Evolutionary conservation across 805 yeast genomes (phyloP).

Genomic region (Sungouiella blattae): DNA sequence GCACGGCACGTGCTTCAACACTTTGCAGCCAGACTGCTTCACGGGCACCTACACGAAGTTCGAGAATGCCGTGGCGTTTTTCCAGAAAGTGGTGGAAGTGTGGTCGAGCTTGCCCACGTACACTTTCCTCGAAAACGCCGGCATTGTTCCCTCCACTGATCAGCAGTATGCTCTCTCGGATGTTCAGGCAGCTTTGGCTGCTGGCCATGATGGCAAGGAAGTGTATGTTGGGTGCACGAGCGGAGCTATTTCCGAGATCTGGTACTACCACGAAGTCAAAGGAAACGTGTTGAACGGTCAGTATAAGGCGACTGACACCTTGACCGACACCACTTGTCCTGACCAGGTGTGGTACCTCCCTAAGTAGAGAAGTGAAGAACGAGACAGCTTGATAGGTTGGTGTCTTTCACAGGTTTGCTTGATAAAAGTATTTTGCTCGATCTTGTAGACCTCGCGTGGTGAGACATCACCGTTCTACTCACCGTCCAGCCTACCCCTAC

Average conservation of each 20-base stretch:
- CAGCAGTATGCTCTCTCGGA: conserved; percentile 56
- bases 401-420: no score
- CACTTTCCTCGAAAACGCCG: conserved; percentile 60
- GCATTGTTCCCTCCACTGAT: conserved; percentile 63
- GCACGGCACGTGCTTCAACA: conserved; percentile 89
- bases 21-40: conserved; percentile 74
- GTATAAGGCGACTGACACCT: conserved; percentile 25
- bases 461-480: no score
- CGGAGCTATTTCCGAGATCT: conserved; percentile 53
- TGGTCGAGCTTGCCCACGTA: conserved; percentile 63
- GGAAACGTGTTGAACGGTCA: conserved; percentile 71
- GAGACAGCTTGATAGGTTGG: no score
- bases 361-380: conserved; percentile 4
- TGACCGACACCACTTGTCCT: conserved; percentile 6
- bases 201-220: conserved; percentile 47
- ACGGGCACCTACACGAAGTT: conserved; percentile 19
- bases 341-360: conserved; percentile 8
- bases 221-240: conserved; percentile 61
- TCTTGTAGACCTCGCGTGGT: no score
- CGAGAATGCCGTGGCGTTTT: conserved; percentile 66
- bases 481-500: no score
- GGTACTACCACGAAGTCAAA: conserved; percentile 75
- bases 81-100: conserved; percentile 53
- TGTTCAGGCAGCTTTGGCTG: conserved; percentile 49
- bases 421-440: no score